A percentile compares a stretch with the other conserved stretches of the same genome.
These are phyloP conservation scores for Acer negundo DNA, from an alignment of 345 rosid genomes.

Conservation along the genomic window DNA sequence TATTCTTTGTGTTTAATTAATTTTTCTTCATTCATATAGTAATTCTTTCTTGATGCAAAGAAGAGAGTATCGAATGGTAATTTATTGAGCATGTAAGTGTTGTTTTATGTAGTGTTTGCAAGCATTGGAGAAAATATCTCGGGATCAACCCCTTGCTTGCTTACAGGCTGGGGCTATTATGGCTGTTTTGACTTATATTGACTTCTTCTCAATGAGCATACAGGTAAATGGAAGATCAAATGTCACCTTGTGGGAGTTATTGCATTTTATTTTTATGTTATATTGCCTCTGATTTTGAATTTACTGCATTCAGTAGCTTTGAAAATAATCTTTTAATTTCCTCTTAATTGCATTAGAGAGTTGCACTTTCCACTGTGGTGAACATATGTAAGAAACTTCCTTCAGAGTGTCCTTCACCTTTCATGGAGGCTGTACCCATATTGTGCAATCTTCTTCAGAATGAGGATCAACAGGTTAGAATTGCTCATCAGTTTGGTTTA, in stretches of 20 bases:
- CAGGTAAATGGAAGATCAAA: conserved; percentile 51
- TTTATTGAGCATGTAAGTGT: neutral
- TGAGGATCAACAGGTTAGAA: conserved; percentile 75
- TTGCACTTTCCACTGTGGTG: conserved; percentile 85
- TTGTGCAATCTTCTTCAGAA: conserved; percentile 87
- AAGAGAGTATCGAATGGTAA: neutral
- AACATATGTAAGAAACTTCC: conserved; percentile 90
- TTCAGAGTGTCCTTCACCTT: conserved; percentile 48
- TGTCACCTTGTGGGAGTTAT: neutral
- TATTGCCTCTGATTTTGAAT: neutral
- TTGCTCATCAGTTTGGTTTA: conserved; percentile 19
- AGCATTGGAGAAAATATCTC: conserved; percentile 96
- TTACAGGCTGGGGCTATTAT: conserved; percentile 86
- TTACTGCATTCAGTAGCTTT: neutral
- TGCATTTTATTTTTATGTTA: neutral
- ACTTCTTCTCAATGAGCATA: conserved; percentile 83
- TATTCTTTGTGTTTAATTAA: conserved; percentile 19
- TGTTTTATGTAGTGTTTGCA: conserved; percentile 72
- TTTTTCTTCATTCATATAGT: neutral
- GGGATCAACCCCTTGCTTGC: conserved; percentile 83
- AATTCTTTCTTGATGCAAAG: neutral
- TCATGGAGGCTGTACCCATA: conserved; percentile 83
- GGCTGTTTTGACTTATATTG: conserved; percentile 81
- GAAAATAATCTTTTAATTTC: conserved; percentile 2
- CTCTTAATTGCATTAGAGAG: conserved; percentile 58